phyloP scores from a whole-genome alignment of 1,284 basidiomycete species.

The Rhodotorula sp. region DNA sequence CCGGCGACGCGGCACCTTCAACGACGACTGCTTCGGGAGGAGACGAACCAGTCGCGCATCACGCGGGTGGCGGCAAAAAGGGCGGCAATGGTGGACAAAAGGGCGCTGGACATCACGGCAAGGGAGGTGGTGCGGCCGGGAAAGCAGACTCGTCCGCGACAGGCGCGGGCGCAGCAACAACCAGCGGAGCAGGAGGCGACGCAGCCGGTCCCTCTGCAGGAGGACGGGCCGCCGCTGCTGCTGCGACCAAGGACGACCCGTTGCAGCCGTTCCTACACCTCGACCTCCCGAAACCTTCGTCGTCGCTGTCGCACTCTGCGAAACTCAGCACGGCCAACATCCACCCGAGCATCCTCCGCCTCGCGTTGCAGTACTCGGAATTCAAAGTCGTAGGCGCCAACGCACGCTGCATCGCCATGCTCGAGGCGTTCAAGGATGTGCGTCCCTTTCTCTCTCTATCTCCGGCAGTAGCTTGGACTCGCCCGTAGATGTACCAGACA shows the following conservation, averaged over 20 bases:
- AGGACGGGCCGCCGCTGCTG: neutral
- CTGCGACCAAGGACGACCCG: constrained; percentile 17
- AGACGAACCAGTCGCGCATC: neutral
- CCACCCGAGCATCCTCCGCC: constrained; percentile 71
- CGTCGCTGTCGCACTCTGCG: constrained; percentile 37
- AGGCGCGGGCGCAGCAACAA: neutral
- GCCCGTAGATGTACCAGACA: neutral
- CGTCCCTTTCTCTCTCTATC: constrained; percentile 41
- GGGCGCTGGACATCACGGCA: neutral
- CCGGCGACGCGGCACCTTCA: neutral
- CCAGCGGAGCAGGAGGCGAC: neutral
- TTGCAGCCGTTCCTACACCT: constrained; percentile 44
- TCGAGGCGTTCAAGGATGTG: constrained; percentile 78
- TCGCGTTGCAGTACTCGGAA: constrained; percentile 76
- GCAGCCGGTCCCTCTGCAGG: neutral
- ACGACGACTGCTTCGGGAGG: neutral
- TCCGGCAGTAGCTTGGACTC: neutral
- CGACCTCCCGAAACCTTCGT: constrained; percentile 39
- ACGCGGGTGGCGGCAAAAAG: neutral
- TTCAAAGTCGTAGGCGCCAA: constrained; percentile 85
- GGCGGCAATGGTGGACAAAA: neutral
- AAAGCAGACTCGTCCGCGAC: neutral
- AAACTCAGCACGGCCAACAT: constrained; percentile 65
- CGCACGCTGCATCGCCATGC: constrained; percentile 80
- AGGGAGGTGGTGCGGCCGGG: neutral